phyloP scores from a whole-genome alignment of 2,329 filamentous ascomycete species.

The Fusarium cicatricum region DNA sequence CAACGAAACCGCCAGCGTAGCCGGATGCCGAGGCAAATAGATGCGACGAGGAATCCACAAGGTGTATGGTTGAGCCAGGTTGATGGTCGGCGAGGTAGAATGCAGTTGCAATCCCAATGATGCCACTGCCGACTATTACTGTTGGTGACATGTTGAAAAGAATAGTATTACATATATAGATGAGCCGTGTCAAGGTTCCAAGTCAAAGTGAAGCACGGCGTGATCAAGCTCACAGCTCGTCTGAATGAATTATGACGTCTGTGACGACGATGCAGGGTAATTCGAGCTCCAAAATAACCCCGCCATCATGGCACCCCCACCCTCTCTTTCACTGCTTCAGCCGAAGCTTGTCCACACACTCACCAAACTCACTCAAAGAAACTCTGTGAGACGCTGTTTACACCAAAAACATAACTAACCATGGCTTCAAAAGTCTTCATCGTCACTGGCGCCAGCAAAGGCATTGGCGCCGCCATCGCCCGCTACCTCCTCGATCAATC shows the following conservation, averaged over 20 bases:
- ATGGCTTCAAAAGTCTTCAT: constrained; percentile 73
- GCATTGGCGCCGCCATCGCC: constrained; percentile 66
- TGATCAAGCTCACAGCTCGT: constrained; percentile 3
- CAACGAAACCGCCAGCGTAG: constrained; percentile 77
- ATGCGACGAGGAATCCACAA: constrained; percentile 57
- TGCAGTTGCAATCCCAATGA: constrained; percentile 75
- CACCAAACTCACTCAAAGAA: constrained; percentile 1
- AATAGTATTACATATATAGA: constrained; percentile 4
- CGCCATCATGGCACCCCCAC: constrained; percentile 26
- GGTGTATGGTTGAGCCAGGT: constrained; percentile 53
- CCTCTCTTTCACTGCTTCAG: neutral
- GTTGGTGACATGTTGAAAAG: constrained; percentile 56
- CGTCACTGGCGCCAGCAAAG: constrained; percentile 71
- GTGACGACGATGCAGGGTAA: constrained; percentile 34
- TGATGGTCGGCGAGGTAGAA: constrained; percentile 71
- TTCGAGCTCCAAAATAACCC: constrained; percentile 27
- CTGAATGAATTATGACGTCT: constrained; percentile 32
- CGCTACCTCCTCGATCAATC: constrained; percentile 59
- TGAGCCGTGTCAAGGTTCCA: neutral
- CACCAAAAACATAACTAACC: constrained; percentile 23
- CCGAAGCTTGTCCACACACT: constrained; percentile 8
- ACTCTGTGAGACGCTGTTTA: neutral
- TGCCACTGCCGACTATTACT: constrained; percentile 73
- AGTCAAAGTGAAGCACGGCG: constrained; percentile 7
- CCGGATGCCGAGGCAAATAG: constrained; percentile 80